phyloP scores from a whole-genome alignment of 768 basidiomycete species.

The Russula earlei region DNA sequence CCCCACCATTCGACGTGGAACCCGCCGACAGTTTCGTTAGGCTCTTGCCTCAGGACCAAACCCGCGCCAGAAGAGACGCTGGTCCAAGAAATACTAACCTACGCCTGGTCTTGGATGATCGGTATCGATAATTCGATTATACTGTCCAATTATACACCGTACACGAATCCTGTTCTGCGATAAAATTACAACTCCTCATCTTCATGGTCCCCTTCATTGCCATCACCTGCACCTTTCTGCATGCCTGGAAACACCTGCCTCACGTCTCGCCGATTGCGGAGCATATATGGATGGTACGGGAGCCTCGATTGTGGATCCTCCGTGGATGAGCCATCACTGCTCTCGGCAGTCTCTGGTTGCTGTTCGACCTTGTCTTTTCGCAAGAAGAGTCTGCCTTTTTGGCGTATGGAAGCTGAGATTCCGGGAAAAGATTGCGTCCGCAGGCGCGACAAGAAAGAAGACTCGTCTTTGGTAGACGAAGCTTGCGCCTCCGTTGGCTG shows the following conservation, averaged over 20 bases:
- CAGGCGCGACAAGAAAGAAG: constrained; percentile 18
- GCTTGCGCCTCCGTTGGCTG: not conserved
- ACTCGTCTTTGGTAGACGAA: not conserved
- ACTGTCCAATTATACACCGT: no score
- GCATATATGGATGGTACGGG: not conserved
- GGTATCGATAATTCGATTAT: no score
- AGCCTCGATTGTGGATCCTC: constrained; percentile 7
- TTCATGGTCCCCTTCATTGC: constrained; percentile 7
- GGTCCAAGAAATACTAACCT: no score
- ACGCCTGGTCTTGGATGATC: no score
- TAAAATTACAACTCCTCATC: constrained; percentile 11
- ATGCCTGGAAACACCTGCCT: constrained; percentile 11
- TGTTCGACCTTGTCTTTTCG: not conserved
- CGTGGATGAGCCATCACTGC: constrained; percentile 16
- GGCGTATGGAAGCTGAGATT: constrained; percentile 5
- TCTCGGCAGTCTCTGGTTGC: constrained; percentile 9
- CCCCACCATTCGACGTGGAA: no score
- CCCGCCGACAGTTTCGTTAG: no score
- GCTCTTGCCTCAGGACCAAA: no score
- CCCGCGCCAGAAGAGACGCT: no score
- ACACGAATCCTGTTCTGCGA: not conserved
- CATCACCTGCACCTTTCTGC: not conserved
- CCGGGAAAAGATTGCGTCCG: constrained; percentile 19
- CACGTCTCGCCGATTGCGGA: constrained; percentile 11
- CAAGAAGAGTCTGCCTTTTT: not conserved